These are phyloP conservation scores for Tulasnella calospora DNA, from an alignment of 768 basidiomycete genomes.

Conservation along the genomic window DNA sequence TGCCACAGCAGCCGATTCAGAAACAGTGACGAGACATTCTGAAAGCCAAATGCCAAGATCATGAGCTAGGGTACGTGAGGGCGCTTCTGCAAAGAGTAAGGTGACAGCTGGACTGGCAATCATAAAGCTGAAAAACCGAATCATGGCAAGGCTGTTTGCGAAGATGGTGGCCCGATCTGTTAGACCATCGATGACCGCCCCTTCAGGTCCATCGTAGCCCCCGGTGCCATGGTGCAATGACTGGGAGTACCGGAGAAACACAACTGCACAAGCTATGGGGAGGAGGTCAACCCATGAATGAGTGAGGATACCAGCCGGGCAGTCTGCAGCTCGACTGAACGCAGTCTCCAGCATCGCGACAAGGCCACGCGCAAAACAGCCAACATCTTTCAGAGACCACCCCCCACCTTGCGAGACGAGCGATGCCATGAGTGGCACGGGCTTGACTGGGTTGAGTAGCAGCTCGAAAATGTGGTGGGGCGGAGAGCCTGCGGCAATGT, in stretches of 20 bases:
- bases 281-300: background rate
- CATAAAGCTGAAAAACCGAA: background rate
- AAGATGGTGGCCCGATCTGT: background rate
- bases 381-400: background rate
- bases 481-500: background rate
- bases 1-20: background rate
- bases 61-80: too few relatives aligned
- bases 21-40: background rate
- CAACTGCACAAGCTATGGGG: background rate
- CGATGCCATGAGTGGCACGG: background rate
- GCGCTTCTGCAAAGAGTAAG: too few relatives aligned
- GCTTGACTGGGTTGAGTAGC: background rate
- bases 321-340: background rate
- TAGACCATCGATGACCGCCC: background rate
- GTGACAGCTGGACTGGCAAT: too few relatives aligned
- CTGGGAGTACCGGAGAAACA: background rate
- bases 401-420: background rate
- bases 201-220: background rate
- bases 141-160: background rate
- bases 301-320: background rate
- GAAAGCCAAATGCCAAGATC: too few relatives aligned
- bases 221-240: background rate
- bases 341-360: background rate
- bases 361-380: background rate
- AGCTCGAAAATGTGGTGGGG: background rate